A percentile compares a stretch with the other conserved stretches of the same genome.
Conservation (phyloP, 352 stramenopile species). For the Phytophthora rubi region DNA sequence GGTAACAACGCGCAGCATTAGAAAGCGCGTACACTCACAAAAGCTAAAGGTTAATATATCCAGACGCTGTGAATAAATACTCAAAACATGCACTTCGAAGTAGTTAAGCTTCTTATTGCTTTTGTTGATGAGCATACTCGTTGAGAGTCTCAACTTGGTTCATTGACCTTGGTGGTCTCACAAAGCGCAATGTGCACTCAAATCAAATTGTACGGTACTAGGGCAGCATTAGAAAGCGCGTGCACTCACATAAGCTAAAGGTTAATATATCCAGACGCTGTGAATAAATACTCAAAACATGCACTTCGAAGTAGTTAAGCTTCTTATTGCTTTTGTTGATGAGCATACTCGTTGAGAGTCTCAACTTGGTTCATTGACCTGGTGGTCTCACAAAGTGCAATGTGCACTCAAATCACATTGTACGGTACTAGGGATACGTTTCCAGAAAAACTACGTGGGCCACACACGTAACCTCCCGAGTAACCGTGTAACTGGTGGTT, state of each 20-base stretch:
- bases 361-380: too few species aligned
- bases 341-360: too few species aligned
- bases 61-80: slow-evolving; percentile 26
- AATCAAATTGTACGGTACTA: slow-evolving; percentile 15
- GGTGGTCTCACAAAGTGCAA: background rate
- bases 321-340: too few species aligned
- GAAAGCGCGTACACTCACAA: slow-evolving; percentile 35
- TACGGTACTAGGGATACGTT: slow-evolving; percentile 5
- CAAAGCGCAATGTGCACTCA: background rate
- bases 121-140: too few species aligned
- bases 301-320: too few species aligned
- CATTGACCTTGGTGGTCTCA: too few species aligned
- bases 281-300: slow-evolving; percentile 15
- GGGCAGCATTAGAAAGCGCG: slow-evolving; percentile 21
- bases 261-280: slow-evolving; percentile 31
- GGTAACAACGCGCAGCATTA: slow-evolving; percentile 27
- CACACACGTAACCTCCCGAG: slow-evolving; percentile 1
- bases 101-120: too few species aligned
- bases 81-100: background rate
- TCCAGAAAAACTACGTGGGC: slow-evolving; percentile 4
- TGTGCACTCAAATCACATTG: slow-evolving; percentile 4
- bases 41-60: slow-evolving; percentile 34
- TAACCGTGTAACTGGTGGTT: slow-evolving; percentile 10
- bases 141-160: too few species aligned
- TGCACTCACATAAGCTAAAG: slow-evolving; percentile 36